Evolutionary conservation across 805 yeast genomes (phyloP).

Genomic region (Lachancea quebecensis): DNA sequence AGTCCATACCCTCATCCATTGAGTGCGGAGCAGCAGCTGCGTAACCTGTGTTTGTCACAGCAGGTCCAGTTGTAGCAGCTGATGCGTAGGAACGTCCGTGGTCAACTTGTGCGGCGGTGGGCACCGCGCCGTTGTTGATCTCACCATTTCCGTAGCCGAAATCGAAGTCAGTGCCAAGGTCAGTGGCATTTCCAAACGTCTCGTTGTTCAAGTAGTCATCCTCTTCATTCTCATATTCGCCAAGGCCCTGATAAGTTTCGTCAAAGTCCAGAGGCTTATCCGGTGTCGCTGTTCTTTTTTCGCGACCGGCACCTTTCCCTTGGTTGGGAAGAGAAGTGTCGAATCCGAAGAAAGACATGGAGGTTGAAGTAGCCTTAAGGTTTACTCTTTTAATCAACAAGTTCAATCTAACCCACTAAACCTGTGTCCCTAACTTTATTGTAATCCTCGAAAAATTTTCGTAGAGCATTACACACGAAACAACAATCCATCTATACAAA

Average conservation of each 20-base stretch:
- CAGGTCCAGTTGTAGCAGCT: conserved; percentile 35
- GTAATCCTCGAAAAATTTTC: neutral
- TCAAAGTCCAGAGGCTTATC: conserved; percentile 57
- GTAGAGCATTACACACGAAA: neutral
- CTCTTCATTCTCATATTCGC: conserved; percentile 61
- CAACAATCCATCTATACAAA: too few species aligned
- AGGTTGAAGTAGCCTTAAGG: neutral
- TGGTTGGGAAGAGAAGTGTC: conserved; percentile 19
- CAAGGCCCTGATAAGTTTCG: conserved; percentile 76
- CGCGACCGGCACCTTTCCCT: conserved; percentile 4
- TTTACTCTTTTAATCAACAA: neutral
- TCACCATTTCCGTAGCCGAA: conserved; percentile 27
- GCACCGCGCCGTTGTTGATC: neutral
- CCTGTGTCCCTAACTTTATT: neutral
- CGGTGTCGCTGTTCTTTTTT: conserved; percentile 1
- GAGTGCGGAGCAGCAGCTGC: conserved; percentile 1
- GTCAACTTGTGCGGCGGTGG: conserved; percentile 1
- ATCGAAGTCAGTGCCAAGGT: conserved; percentile 32
- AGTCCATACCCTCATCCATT: conserved; percentile 23
- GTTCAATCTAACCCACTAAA: neutral
- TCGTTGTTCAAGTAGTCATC: conserved; percentile 47
- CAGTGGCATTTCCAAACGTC: conserved; percentile 29
- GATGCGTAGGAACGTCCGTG: conserved; percentile 22
- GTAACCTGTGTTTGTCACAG: conserved; percentile 4
- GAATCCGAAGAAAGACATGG: conserved; percentile 34